Evolutionary conservation across 2,329 filamentous ascomycete species (phyloP).

Genomic region (Penicillium brasilianum): DNA sequence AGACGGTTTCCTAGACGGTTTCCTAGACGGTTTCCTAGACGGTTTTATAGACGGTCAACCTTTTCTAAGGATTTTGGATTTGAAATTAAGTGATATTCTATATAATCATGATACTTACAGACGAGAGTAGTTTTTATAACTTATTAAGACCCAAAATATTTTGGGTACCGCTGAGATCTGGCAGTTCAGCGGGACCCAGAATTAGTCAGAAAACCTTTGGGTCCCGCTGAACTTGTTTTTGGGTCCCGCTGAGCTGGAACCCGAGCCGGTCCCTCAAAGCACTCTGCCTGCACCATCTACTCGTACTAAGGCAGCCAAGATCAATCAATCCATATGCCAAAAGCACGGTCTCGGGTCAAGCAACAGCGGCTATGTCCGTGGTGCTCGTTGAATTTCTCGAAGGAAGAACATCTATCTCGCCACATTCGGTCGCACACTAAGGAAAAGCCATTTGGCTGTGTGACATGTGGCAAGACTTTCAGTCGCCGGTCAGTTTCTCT

Average conservation of each 20-base stretch:
- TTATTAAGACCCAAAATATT: too few relatives aligned
- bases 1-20: too few relatives aligned
- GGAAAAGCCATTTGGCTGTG: constrained; percentile 39
- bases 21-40: too few relatives aligned
- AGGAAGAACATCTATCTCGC: constrained; percentile 40
- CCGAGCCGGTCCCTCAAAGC: not conserved
- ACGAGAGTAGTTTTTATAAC: too few relatives aligned
- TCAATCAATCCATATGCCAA: constrained; percentile 7
- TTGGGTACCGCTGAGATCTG: not conserved
- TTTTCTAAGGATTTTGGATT: too few relatives aligned
- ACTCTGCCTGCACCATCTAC: not conserved
- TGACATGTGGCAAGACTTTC: constrained; percentile 31
- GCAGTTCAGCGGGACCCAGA: not conserved
- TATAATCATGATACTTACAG: too few relatives aligned
- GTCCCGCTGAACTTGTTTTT: not conserved
- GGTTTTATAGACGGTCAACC: too few relatives aligned
- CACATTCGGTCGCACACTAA: constrained; percentile 41
- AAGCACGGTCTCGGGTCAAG: constrained; percentile 7
- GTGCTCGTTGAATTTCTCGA: constrained; percentile 35
- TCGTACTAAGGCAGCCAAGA: not conserved
- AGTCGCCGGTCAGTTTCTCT: constrained; percentile 29
- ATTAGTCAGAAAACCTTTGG: not conserved
- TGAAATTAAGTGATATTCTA: too few relatives aligned
- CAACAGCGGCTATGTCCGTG: constrained; percentile 27
- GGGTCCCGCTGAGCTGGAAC: not conserved